These are phyloP conservation scores for Gossypium anomalum DNA, from an alignment of 345 rosid species.

Conservation along the genomic window DNA sequence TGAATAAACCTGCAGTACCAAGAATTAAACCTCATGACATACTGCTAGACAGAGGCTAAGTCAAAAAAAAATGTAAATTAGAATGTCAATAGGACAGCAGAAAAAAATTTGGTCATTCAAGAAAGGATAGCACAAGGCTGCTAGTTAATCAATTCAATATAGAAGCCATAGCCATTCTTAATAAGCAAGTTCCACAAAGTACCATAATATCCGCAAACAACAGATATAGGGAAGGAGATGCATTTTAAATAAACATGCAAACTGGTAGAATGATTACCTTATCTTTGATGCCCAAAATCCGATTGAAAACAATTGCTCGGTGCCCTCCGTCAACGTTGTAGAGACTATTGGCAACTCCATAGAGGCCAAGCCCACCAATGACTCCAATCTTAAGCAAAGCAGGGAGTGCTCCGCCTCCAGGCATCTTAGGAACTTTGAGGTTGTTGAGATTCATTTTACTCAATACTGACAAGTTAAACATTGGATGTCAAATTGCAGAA, in stretches of 20 bases:
- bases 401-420: conserved; percentile 63
- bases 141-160: background rate
- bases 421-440: conserved; percentile 75
- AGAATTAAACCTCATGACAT: background rate
- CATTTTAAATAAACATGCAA: background rate
- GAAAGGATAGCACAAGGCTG: conserved; percentile 1
- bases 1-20: conserved; percentile 65
- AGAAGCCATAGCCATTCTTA: background rate
- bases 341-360: conserved; percentile 59
- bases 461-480: background rate
- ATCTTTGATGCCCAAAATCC: conserved; percentile 52
- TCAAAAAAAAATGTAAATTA: background rate
- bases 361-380: conserved; percentile 66
- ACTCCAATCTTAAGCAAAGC: conserved; percentile 64
- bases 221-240: background rate
- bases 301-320: conserved; percentile 65
- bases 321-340: conserved; percentile 80
- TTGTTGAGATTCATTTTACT: conserved; percentile 50
- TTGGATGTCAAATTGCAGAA: conserved; percentile 4
- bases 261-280: conserved; percentile 29
- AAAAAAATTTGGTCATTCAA: background rate
- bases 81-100: background rate
- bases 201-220: background rate
- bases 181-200: background rate
- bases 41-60: background rate